These are phyloP conservation scores for Euryodendron excelsum DNA, from an alignment of 148 eudicot genomes.

Conservation along the genomic window DNA sequence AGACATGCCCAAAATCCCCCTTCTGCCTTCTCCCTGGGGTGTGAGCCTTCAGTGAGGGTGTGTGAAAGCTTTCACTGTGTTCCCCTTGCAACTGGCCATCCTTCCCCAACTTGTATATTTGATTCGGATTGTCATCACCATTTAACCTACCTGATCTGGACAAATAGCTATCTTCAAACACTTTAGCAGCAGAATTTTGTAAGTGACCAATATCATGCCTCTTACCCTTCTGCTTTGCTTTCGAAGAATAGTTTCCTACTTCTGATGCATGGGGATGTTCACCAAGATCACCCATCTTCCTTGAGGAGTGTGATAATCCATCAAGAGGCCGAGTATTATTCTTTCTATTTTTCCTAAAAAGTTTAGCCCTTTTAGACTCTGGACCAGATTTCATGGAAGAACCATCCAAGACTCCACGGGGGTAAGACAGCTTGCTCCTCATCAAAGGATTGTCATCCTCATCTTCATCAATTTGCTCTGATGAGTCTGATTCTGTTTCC, in stretches of 20 bases:
- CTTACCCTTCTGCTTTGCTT: constrained; percentile 49
- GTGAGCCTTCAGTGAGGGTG: constrained; percentile 37
- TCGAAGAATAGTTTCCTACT: constrained; percentile 29
- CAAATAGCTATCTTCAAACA: constrained; percentile 27
- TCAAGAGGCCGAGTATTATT: constrained; percentile 30
- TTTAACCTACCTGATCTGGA: constrained; percentile 32
- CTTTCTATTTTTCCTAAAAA: constrained; percentile 37
- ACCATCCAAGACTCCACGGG: constrained; percentile 33
- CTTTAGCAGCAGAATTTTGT: constrained; percentile 30
- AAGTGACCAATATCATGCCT: constrained; percentile 37
- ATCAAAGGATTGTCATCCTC: constrained; percentile 64
- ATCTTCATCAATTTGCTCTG: constrained; percentile 45
- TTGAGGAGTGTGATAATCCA: constrained; percentile 40
- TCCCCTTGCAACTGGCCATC: constrained; percentile 47
- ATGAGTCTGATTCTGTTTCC: constrained; percentile 91
- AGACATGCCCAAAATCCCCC: constrained; percentile 43
- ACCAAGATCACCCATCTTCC: constrained; percentile 31
- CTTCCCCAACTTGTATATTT: constrained; percentile 32
- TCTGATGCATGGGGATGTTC: constrained; percentile 35
- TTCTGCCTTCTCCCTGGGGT: constrained; percentile 45
- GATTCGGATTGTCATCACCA: constrained; percentile 30
- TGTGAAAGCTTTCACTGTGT: constrained; percentile 33
- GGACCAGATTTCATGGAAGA: constrained; percentile 27
- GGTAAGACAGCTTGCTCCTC: constrained; percentile 64
- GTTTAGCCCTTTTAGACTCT: constrained; percentile 39